Evolutionary conservation across 2,329 filamentous ascomycete species (phyloP), one percentile per base, ranked within the genome.

Genomic region (Mycocentrospora acerina): DNA sequence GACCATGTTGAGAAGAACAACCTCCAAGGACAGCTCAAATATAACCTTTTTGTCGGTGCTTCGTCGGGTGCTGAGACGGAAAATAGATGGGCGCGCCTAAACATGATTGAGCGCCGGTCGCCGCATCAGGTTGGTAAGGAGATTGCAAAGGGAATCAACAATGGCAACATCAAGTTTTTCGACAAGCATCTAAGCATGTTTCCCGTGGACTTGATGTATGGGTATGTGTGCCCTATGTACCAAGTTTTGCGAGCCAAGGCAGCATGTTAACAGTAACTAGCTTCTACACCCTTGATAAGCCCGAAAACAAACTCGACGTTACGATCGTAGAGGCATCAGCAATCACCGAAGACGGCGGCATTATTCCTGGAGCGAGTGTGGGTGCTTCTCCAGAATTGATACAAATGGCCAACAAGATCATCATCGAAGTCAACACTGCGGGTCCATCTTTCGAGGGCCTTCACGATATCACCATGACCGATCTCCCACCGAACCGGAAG

Each of bases 131-230:
- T 95, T 44, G 89, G 89, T 62, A 95, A 94, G 74, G 79, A 86
- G 42, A 95, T 95, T 51, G 81, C 89, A 44, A 91, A 88, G 74
- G 89, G 89, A 8, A 94, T 95, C 71, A 95, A 95, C 68, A 82
- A 85, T 55, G 89, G 89, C 29, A 78, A 85, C 53, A 95, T 95
- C 71, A 83, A 91, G 48, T 95, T 95, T 71, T 95, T 94, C 64
- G 89, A 95, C 68, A 95, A 95, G 74, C 89, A 95, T 72, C 68
- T 95, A 62, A 90, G 85, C 69, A 94, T 94, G 89, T 95, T 95
- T 66, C 89, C 89, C 4, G 79, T 84, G 26, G 89, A 95, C 64
- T 74, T 95, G 50, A 85, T 91, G 66, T 93, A 93, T 65, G 72
- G 70, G 33, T 63, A 69, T 60, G 58, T 60, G 53, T 11, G 62